Evolutionary conservation across 2,329 filamentous ascomycete genomes (phyloP).

Genomic region (Paraphaeosphaeria minitans): DNA sequence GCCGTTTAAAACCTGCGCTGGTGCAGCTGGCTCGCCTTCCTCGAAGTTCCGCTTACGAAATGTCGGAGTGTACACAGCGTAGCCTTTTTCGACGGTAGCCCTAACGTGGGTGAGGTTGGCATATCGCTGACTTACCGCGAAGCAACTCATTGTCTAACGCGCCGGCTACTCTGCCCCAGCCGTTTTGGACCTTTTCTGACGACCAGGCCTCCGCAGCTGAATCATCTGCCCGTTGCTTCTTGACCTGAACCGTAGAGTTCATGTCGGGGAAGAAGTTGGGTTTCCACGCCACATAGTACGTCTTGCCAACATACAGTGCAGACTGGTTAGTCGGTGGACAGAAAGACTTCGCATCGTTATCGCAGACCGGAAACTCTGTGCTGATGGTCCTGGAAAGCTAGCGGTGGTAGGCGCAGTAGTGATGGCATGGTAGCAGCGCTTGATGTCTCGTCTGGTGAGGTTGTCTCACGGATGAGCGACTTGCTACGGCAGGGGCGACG

Average conservation of each 20-base stretch:
- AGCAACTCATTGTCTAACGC: constrained; percentile 49
- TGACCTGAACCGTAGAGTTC: constrained; percentile 32
- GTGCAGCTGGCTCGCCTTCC: constrained; percentile 23
- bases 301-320: constrained; percentile 44
- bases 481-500: not conserved
- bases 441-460: constrained; percentile 24
- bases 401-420: constrained; percentile 15
- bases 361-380: constrained; percentile 41
- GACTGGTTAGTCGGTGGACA: constrained; percentile 44
- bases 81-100: constrained; percentile 13
- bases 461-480: not conserved
- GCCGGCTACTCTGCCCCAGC: constrained; percentile 47
- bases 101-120: not conserved
- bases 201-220: constrained; percentile 43
- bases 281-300: constrained; percentile 45
- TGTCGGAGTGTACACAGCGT: constrained; percentile 45
- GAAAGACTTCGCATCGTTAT: constrained; percentile 35
- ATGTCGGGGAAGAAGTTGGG: constrained; percentile 22
- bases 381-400: constrained; percentile 12
- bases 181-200: constrained; percentile 44
- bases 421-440: constrained; percentile 18
- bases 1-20: constrained; percentile 36
- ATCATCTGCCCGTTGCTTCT: constrained; percentile 44
- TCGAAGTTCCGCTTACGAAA: constrained; percentile 42
- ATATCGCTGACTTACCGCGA: constrained; percentile 29